These are phyloP conservation scores for Wallacemonas sp. DNA, from an alignment of 208 protist species.

Conservation along the genomic window DNA sequence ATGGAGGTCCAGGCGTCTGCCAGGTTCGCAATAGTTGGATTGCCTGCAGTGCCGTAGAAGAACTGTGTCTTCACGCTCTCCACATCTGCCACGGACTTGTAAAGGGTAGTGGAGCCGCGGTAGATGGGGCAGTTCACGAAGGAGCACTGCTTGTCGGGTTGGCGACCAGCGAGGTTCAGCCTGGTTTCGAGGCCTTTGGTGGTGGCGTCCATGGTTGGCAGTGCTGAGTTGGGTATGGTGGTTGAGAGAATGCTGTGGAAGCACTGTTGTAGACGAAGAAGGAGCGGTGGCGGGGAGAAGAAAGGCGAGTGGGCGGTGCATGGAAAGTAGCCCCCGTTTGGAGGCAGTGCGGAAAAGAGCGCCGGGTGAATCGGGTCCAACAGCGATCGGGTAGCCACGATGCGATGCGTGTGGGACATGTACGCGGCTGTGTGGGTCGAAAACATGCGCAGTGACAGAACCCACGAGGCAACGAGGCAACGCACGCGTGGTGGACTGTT, in stretches of 20 bases:
- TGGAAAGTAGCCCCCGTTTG: no score
- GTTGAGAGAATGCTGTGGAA: background rate
- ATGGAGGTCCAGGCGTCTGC: constrained; percentile 30
- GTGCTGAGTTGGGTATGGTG: background rate
- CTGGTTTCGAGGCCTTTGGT: constrained; percentile 20
- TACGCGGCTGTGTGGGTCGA: no score
- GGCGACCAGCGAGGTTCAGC: constrained; percentile 24
- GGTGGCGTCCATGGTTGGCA: background rate
- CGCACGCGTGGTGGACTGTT: no score
- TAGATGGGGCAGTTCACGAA: constrained; percentile 34
- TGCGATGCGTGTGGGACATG: no score
- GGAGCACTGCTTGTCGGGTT: constrained; percentile 22
- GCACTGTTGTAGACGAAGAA: background rate
- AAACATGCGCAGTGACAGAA: no score
- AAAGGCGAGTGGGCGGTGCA: no score
- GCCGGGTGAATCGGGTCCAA: no score
- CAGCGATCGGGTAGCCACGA: no score
- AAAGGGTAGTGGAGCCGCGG: constrained; percentile 31
- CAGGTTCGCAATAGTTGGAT: constrained; percentile 28
- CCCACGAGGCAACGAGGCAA: no score
- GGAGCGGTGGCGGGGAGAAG: background rate
- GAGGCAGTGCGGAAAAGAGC: no score
- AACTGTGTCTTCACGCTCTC: constrained; percentile 9
- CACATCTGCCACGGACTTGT: constrained; percentile 26
- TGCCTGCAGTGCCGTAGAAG: constrained; percentile 29